Evolutionary conservation across 176 grass and related monocot genomes (phyloP), one percentile per base, ranked within the genome.

Genomic region (bread wheat (Triticum aestivum)): DNA sequence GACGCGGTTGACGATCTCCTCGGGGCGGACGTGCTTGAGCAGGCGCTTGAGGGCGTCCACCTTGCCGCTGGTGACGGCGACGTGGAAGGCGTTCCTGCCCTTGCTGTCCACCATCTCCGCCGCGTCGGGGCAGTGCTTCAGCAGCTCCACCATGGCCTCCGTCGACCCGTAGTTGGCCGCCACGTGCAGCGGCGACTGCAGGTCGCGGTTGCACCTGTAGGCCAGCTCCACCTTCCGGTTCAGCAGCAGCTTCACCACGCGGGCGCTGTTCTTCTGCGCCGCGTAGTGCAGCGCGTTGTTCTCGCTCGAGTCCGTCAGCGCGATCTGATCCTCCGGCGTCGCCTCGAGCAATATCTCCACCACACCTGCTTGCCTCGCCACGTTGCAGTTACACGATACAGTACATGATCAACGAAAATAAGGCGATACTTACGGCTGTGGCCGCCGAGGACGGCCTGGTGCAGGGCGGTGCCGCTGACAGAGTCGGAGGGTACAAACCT

Each of bases 221-320:
- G 51, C 51, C 51, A 54, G 51, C 51, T 54, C 51, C 51, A 54
- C 51, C 61, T 65, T 65, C 4, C 62, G 62, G 62, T 65, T 29
- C n/a, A 65, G 24, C 62, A 65, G 24, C 62, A 87, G 37, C 37
- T 84, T 73, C 77, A 90, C 90, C 26, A 88, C 79, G 13, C 29
- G 83, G 5, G 45, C 62, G 63, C 85, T 73, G 86, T 91, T 70
- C 65, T 86, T 91, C 30, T 92, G 91, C 42, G 88, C 86, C 1
- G 91, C 93, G 83, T 92, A 91, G 79, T 95, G 93, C 72, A 95
- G 83, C 11, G 80, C 91, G 70, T 75, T 92, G 81, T 89, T 82
- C 24, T 64, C 84, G 9, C n/a, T 20, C 27, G 80, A 58, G 77
- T 92, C 91, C 0, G 64, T 45, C 32, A 65, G 76, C 14, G 86